Percentiles rank a stretch among this genome's conserved stretches.
These are phyloP conservation scores for Pseudomicrostroma phylloplanum DNA, from an alignment of 1,284 basidiomycete genomes.

Conservation along the genomic window DNA sequence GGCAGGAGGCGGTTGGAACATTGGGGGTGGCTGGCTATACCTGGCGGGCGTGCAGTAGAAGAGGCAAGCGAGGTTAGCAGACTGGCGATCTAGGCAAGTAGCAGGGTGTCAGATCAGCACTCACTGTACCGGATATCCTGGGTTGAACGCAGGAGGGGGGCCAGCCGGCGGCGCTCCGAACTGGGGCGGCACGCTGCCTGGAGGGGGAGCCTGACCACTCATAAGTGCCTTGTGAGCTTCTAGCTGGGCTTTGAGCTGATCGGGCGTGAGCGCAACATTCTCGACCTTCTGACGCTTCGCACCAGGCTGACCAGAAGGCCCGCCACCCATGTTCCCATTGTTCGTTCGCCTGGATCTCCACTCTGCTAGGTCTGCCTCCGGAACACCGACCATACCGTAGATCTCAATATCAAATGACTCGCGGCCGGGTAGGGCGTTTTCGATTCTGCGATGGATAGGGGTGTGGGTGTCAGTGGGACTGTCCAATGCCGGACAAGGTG, in stretches of 20 bases:
- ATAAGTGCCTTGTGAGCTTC: slow-evolving; percentile 86
- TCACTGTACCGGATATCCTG: slow-evolving; percentile 19
- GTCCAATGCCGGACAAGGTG: background rate
- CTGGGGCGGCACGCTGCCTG: slow-evolving; percentile 61
- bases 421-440: slow-evolving; percentile 89
- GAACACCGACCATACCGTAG: slow-evolving; percentile 98
- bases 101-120: background rate
- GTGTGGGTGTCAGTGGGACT: slow-evolving; percentile 34
- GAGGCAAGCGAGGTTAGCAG: background rate
- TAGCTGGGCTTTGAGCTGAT: slow-evolving; percentile 75
- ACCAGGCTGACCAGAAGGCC: slow-evolving; percentile 59
- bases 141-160: slow-evolving; percentile 42
- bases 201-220: slow-evolving; percentile 59
- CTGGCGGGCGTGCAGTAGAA: background rate
- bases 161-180: slow-evolving; percentile 45
- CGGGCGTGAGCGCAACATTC: slow-evolving; percentile 63
- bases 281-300: slow-evolving; percentile 71
- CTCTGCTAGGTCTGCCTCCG: slow-evolving; percentile 83
- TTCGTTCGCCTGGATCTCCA: slow-evolving; percentile 71
- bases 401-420: slow-evolving; percentile 99
- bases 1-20: background rate
- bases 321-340: slow-evolving; percentile 23
- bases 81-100: no score
- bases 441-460: slow-evolving; percentile 61
- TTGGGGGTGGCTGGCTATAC: background rate